Evolutionary conservation across 2,329 filamentous ascomycete species (phyloP), one percentile per base, ranked within the genome.

Genomic region (Xylaria sp.): DNA sequence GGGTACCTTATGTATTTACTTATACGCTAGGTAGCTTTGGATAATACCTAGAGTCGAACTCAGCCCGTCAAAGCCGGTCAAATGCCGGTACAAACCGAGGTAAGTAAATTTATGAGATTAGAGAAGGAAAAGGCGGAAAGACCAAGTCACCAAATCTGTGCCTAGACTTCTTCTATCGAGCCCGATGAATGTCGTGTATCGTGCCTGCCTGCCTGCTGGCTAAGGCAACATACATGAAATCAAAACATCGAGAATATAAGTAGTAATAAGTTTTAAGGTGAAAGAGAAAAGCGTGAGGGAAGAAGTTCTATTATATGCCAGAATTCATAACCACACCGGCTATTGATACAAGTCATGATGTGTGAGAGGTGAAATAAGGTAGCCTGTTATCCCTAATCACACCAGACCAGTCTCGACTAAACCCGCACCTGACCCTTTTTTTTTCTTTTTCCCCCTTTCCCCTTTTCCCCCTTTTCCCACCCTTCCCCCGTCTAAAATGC

Each of bases 271-370:
- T 21, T 21, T 47, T 9, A 47, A 3, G 44, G 44, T n/a, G 12
- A 23, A 5, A 44, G 32, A 35, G 12, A 9, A 18, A 40, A 29
- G 27, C 3, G 21, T 5, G 64, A 69, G 67, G 60, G 63, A 69
- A 69, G 64, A 64, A 65, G 48, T 25, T 65, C 68, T 64, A 50
- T 63, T 50, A 21, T 35, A 44, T 63, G 51, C 29, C 35, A 40
- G 47, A 16, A 18, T 18, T 18, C 6, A 44, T 29, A 16, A n/a
- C 32, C n/a, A 55, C 23, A 23, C 23, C 42, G 23, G 50, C 40
- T 12, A 37, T 44, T 32, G 44, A 23, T 37, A 53, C 48, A 50
- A 59, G 54, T 29, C 44, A n/a, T 59, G 44, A 47, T 47, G n/a
- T 47, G 29, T 58, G 29, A 35, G 25, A 53, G 35, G 25, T 18